Percentiles rank a stretch among this genome's conserved stretches.
These are phyloP conservation scores for Carex pumila DNA, from an alignment of 176 grass and related monocot genomes.

Conservation along the genomic window DNA sequence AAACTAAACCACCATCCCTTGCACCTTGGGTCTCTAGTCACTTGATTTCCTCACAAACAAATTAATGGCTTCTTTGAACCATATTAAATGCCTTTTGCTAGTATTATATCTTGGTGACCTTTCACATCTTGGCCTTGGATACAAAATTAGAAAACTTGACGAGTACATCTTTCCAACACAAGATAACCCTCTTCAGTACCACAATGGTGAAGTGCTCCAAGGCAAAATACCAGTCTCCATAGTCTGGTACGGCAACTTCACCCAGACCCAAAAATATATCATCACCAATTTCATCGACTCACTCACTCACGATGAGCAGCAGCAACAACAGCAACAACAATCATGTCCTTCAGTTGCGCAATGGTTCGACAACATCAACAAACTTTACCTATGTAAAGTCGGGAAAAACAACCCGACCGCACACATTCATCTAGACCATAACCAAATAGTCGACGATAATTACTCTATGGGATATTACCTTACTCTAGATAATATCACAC, in stretches of 20 bases:
- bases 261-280: constrained; percentile 44
- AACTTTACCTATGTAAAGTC: constrained; percentile 26
- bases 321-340: not conserved
- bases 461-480: constrained; percentile 44
- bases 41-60: not conserved
- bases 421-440: constrained; percentile 13
- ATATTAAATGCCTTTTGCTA: not conserved
- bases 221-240: constrained; percentile 37
- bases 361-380: constrained; percentile 40
- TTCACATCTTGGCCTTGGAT: not conserved
- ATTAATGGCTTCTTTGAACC: constrained; percentile 6
- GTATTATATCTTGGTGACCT: constrained; percentile 11
- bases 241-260: constrained; percentile 73
- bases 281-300: constrained; percentile 57
- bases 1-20: not conserved
- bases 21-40: not conserved
- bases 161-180: constrained; percentile 28
- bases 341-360: constrained; percentile 32
- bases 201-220: constrained; percentile 45
- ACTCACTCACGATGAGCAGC: constrained; percentile 6
- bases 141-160: constrained; percentile 35
- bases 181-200: constrained; percentile 40
- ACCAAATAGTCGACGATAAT: constrained; percentile 21
- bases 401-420: not conserved
- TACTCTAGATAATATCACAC: constrained; percentile 26